phyloP scores from a whole-genome alignment of 768 basidiomycete species.

The Phylloporus scabripes region DNA sequence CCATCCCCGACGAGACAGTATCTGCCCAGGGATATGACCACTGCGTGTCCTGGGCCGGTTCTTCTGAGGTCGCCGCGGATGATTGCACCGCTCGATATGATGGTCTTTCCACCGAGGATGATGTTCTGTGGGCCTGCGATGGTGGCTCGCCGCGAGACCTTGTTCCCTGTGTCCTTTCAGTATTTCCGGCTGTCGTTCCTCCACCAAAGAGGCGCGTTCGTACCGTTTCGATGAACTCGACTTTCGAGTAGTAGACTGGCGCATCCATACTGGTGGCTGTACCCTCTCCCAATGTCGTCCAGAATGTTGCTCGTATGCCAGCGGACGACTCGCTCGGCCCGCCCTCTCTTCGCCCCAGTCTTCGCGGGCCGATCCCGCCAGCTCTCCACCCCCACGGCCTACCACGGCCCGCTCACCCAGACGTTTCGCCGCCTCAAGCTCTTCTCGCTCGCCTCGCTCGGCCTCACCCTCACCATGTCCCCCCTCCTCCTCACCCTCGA shows the following conservation, averaged over 20 bases:
- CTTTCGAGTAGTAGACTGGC: constrained; percentile 72
- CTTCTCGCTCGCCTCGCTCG: constrained; percentile 77
- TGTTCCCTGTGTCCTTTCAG: constrained; percentile 87
- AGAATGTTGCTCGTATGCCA: background rate
- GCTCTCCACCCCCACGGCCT: constrained; percentile 28
- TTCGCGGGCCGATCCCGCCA: background rate
- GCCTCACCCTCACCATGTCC: constrained; percentile 58
- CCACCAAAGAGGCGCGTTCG: constrained; percentile 10
- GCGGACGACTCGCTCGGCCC: background rate
- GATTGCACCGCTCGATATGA: constrained; percentile 85
- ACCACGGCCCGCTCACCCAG: constrained; percentile 63
- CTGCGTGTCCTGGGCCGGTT: constrained; percentile 86
- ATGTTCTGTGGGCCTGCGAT: constrained; percentile 96
- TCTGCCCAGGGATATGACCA: constrained; percentile 87
- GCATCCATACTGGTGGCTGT: constrained; percentile 47
- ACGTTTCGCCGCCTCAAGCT: constrained; percentile 78
- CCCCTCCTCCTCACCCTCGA: constrained; percentile 83
- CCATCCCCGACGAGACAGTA: constrained; percentile 91
- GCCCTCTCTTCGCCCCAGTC: background rate
- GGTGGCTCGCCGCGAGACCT: constrained; percentile 86
- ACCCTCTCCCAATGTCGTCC: background rate
- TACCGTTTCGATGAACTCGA: constrained; percentile 89
- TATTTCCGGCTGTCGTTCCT: background rate
- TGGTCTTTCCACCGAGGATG: constrained; percentile 94
- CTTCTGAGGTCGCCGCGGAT: constrained; percentile 91